A percentile compares a stretch with the other conserved stretches of the same genome.
These are phyloP conservation scores for Xanthoconium stramineum DNA, from an alignment of 768 basidiomycete genomes.

Conservation along the genomic window DNA sequence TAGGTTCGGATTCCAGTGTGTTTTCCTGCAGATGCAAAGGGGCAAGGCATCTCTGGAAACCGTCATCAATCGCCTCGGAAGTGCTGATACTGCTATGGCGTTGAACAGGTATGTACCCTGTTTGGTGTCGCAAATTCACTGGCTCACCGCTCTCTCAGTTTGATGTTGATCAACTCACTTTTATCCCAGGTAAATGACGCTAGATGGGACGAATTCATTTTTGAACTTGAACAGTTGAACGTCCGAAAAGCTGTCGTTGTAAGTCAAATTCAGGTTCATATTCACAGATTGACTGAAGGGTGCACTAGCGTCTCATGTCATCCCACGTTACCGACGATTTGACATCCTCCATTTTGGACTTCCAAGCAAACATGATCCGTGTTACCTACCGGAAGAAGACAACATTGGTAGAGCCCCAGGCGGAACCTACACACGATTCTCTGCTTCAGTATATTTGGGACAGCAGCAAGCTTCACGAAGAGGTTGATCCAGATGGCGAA, in stretches of 20 bases:
- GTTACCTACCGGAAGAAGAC: constrained; percentile 80
- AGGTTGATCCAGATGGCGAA: constrained; percentile 46
- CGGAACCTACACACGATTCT: constrained; percentile 53
- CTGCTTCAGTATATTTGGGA: constrained; percentile 70
- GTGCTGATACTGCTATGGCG: constrained; percentile 82
- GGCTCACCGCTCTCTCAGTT: constrained; percentile 40
- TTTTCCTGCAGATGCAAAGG: constrained; percentile 79
- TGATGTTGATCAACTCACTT: constrained; percentile 89
- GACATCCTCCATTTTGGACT: constrained; percentile 80
- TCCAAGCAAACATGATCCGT: constrained; percentile 81
- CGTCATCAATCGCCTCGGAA: constrained; percentile 75
- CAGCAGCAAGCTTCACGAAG: constrained; percentile 53
- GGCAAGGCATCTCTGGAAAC: constrained; percentile 71
- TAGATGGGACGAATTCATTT: constrained; percentile 77
- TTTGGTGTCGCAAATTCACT: background rate
- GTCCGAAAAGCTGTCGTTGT: constrained; percentile 82
- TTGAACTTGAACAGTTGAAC: constrained; percentile 70
- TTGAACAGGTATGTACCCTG: constrained; percentile 60
- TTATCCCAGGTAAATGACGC: constrained; percentile 74
- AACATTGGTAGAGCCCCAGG: constrained; percentile 68
- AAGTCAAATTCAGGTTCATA: constrained; percentile 29
- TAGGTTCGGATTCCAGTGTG: constrained; percentile 78
- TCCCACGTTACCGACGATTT: constrained; percentile 78
- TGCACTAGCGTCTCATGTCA: constrained; percentile 71
- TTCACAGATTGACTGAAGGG: constrained; percentile 8